phyloP scores from a whole-genome alignment of 73 alveolate genomes.

The Symbiodinium natans region DNA sequence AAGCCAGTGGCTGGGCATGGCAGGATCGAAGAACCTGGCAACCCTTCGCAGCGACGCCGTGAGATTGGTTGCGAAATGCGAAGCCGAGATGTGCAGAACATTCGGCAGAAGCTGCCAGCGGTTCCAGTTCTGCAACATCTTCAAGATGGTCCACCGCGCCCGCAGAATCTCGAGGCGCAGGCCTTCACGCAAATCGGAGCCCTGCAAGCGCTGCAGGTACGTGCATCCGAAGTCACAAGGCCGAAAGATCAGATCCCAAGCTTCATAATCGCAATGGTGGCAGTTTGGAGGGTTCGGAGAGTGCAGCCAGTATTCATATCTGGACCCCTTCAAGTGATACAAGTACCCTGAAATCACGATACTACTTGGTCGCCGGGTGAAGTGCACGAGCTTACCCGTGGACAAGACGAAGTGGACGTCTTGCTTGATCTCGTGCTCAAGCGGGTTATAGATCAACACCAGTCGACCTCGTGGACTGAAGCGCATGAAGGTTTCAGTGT shows the following conservation, averaged over 20 bases:
- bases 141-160: slow-evolving; percentile 62
- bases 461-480: slow-evolving; percentile 27
- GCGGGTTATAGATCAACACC: slow-evolving; percentile 31
- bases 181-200: slow-evolving; percentile 10
- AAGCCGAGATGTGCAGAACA: slow-evolving; percentile 7
- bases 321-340: slow-evolving; percentile 19
- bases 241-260: slow-evolving; percentile 34
- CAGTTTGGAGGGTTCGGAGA: slow-evolving; percentile 41
- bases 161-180: slow-evolving; percentile 29
- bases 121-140: slow-evolving; percentile 48
- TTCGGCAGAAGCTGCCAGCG: slow-evolving; percentile 35
- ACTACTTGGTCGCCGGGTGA: slow-evolving; percentile 25
- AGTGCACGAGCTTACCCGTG: slow-evolving; percentile 45
- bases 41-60: neutral
- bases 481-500: slow-evolving; percentile 32
- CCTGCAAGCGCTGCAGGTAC: slow-evolving; percentile 33
- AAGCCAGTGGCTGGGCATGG: slow-evolving; percentile 10
- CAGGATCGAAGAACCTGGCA: slow-evolving; percentile 13
- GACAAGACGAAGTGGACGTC: slow-evolving; percentile 20
- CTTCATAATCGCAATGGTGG: slow-evolving; percentile 75
- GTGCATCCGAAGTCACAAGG: slow-evolving; percentile 66
- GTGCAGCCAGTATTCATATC: slow-evolving; percentile 53
- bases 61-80: neutral
- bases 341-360: neutral
- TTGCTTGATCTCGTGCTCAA: slow-evolving; percentile 33